Evolutionary conservation across 352 stramenopile genomes (phyloP), one percentile per base, ranked within the genome.

Genomic region (Sclerospora graminicola): DNA sequence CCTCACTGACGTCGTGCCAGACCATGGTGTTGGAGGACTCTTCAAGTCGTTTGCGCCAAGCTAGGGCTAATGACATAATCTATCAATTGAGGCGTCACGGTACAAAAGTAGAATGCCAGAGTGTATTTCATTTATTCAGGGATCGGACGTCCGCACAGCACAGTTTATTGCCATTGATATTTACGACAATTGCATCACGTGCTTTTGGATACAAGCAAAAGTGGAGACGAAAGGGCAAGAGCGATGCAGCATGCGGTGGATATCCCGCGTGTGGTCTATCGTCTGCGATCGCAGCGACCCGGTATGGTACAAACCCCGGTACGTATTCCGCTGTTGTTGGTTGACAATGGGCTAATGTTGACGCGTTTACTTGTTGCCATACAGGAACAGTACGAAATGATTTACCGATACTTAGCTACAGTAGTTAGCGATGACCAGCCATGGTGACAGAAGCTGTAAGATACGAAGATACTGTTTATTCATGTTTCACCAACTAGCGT

Each of bases 91-190:
- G n/a, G n/a, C n/a, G n/a, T n/a, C n/a, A n/a, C n/a, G n/a, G n/a
- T n/a, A n/a, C n/a, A n/a, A n/a, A n/a, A n/a, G n/a, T n/a, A n/a
- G n/a, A n/a, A n/a, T n/a, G n/a, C n/a, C n/a, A n/a, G n/a, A n/a
- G n/a, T n/a, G n/a, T n/a, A n/a, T n/a, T n/a, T n/a, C n/a, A n/a
- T n/a, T n/a, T n/a, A n/a, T n/a, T n/a, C n/a, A n/a, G n/a, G n/a
- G n/a, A n/a, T n/a, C n/a, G n/a, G n/a, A n/a, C n/a, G n/a, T n/a
- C n/a, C n/a, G n/a, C n/a, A n/a, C n/a, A n/a, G n/a, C n/a, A n/a
- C n/a, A n/a, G 32, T 85, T 92, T 42, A 89, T 92, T 33, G 75
- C 80, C 8, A 89, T 92, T 37, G 75, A 92, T 43, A 70, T 86
- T 24, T 87, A 14, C 74, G 77, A 31, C 50, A 66, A 20, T 56